Percentiles rank a stretch among this genome's conserved stretches.
Conservation (phyloP, 2,329 filamentous ascomycete genomes). For the Helminthosporium solani region DNA sequence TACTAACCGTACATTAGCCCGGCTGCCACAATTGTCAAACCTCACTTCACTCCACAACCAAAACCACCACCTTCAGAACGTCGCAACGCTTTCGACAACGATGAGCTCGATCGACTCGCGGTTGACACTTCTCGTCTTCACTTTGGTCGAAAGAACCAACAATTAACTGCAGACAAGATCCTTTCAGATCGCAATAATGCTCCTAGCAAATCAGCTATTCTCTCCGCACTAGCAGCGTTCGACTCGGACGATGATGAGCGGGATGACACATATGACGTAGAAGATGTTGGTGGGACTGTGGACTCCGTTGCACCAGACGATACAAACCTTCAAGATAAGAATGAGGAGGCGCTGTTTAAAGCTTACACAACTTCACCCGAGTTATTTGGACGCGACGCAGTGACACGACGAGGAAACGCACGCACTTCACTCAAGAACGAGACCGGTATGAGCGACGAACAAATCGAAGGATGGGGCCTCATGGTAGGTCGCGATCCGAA, state of each 20-base stretch:
- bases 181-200: conserved; percentile 65
- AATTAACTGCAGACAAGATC: conserved; percentile 69
- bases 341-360: conserved; percentile 72
- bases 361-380: conserved; percentile 66
- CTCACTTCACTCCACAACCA: conserved; percentile 57
- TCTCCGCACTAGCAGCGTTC: conserved; percentile 84
- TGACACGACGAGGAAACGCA: conserved; percentile 64
- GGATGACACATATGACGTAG: conserved; percentile 93
- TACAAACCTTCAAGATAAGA: conserved; percentile 56
- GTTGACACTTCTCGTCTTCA: conserved; percentile 69
- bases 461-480: conserved; percentile 89
- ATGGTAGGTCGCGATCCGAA: conserved; percentile 77
- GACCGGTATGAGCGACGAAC: conserved; percentile 89
- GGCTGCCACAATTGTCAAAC: conserved; percentile 15
- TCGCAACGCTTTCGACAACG: conserved; percentile 73
- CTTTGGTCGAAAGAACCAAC: conserved; percentile 69
- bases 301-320: conserved; percentile 60
- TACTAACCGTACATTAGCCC: conserved; percentile 23
- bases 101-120: conserved; percentile 70
- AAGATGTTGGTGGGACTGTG: conserved; percentile 86
- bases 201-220: conserved; percentile 79
- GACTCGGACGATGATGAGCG: conserved; percentile 94
- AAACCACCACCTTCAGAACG: conserved; percentile 60
- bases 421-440: conserved; percentile 68
- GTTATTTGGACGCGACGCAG: conserved; percentile 70